Evolutionary conservation across 306 rosid species (phyloP), one percentile per base, ranked within the genome.

Genomic region (Nissolia schottii): DNA sequence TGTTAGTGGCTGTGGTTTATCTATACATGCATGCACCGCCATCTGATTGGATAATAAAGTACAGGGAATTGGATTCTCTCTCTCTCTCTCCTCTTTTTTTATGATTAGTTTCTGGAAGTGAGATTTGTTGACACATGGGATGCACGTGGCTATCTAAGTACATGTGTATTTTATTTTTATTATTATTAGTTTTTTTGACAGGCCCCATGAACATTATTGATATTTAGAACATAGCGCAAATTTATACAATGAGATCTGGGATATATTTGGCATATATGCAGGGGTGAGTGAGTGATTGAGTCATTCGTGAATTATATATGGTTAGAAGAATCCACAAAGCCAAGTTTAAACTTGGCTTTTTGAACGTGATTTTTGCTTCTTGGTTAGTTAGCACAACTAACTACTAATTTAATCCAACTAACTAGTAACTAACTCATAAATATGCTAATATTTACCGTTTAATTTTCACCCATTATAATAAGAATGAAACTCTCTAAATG

Each of bases 1-100:
- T 73, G 79, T 9, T n/a, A 45, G 70, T 73, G 83, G 75, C 25
- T 22, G 5, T 61, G 20, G 7, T 22, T 71, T 40, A 15, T 58
- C 74, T 4, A 6, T 18, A 14, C n/a, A n/a, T n/a, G n/a, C n/a
- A n/a, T n/a, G n/a, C n/a, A n/a, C n/a, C n/a, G 65, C 51, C 59
- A 1, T 68, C 53, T 67, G 49, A 59, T 45, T 63, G 58, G 77
- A 63, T 84, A 46, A 63, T 84, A 46, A 22, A 28, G 51, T 66
- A 57, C 82, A n/a, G 25, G 57, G 46, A 46, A 31, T 34, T 48
- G 3, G 5, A 9, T 31, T 27, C 8, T 2, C 0, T 40, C n/a
- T n/a, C n/a, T n/a, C n/a, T n/a, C n/a, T n/a, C n/a, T n/a, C n/a
- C n/a, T n/a, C n/a, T 11, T 23, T 31, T 24, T 18, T 12, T 20